Percentiles rank a stretch among this genome's conserved stretches.
These are phyloP conservation scores for Pleurotus tuber-regium DNA, from an alignment of 768 basidiomycete species.

Conservation along the genomic window DNA sequence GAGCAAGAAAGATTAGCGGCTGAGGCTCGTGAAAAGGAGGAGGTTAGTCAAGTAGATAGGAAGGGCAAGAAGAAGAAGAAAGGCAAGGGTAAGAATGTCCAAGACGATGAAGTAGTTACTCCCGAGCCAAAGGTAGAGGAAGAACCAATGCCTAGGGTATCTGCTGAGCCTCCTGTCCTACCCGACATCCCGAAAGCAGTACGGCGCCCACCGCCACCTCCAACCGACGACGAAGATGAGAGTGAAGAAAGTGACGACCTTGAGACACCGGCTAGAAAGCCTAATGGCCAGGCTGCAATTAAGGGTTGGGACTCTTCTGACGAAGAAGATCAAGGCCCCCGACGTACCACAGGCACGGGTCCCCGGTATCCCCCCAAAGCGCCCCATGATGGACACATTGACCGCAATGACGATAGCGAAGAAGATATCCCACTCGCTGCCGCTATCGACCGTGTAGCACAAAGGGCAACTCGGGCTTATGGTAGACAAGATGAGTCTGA, in stretches of 20 bases:
- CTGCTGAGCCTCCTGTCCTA: slow-evolving; percentile 40
- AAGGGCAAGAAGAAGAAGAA: slow-evolving; percentile 47
- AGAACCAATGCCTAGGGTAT: slow-evolving; percentile 26
- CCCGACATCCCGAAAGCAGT: slow-evolving; percentile 39
- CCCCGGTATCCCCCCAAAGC: slow-evolving; percentile 43
- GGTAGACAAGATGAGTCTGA: slow-evolving; percentile 48
- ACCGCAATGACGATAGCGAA: slow-evolving; percentile 57
- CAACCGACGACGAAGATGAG: slow-evolving; percentile 44
- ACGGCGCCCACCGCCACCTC: slow-evolving; percentile 34
- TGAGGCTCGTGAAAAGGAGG: slow-evolving; percentile 45
- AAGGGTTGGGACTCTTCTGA: slow-evolving; percentile 50
- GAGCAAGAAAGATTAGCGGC: slow-evolving; percentile 58
- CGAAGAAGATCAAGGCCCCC: slow-evolving; percentile 52
- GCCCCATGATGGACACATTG: slow-evolving; percentile 15
- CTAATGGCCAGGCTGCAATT: slow-evolving; percentile 18
- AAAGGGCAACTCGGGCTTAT: slow-evolving; percentile 34
- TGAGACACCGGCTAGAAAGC: slow-evolving; percentile 15
- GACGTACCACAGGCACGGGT: slow-evolving; percentile 58
- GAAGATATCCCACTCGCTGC: slow-evolving; percentile 78
- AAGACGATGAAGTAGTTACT: not conserved
- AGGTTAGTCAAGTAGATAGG: slow-evolving; percentile 44
- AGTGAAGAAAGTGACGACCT: slow-evolving; percentile 57
- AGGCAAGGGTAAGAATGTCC: slow-evolving; percentile 35
- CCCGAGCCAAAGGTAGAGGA: slow-evolving; percentile 14
- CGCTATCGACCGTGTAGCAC: slow-evolving; percentile 53